phyloP scores from a whole-genome alignment of 1,139 yeast genomes.

The Blastobotrys aristatus region DNA sequence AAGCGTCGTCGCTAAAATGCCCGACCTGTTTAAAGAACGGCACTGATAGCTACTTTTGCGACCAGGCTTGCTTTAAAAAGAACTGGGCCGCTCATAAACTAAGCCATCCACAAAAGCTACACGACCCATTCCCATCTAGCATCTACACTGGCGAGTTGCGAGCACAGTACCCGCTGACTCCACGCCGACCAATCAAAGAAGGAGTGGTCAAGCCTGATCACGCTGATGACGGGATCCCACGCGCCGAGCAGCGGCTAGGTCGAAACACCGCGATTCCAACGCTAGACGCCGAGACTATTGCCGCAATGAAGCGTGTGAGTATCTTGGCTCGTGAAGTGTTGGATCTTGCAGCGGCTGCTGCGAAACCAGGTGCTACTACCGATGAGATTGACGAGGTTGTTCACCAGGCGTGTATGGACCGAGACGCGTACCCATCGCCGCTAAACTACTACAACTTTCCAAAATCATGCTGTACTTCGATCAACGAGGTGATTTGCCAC shows the following conservation, averaged over 20 bases:
- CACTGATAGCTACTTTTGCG: slow-evolving; percentile 62
- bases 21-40: slow-evolving; percentile 85
- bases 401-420: slow-evolving; percentile 81
- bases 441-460: slow-evolving; percentile 93
- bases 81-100: slow-evolving; percentile 60
- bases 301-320: slow-evolving; percentile 67
- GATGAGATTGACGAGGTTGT: slow-evolving; percentile 86
- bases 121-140: slow-evolving; percentile 83
- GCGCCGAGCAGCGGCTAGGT: slow-evolving; percentile 69
- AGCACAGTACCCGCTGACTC: slow-evolving; percentile 77
- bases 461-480: slow-evolving; percentile 86
- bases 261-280: slow-evolving; percentile 62
- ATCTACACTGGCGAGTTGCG: slow-evolving; percentile 68
- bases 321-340: slow-evolving; percentile 79
- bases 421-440: slow-evolving; percentile 94
- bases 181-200: slow-evolving; percentile 65
- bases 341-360: slow-evolving; percentile 79
- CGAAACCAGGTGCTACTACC: slow-evolving; percentile 86
- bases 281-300: slow-evolving; percentile 60
- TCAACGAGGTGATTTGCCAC: slow-evolving; percentile 93
- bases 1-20: slow-evolving; percentile 67
- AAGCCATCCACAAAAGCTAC: slow-evolving; percentile 43
- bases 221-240: slow-evolving; percentile 74
- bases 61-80: slow-evolving; percentile 77
- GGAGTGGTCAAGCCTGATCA: slow-evolving; percentile 78